Percentiles rank a stretch among this genome's conserved stretches.
Evolutionary conservation across 805 yeast species (phyloP).

Genomic region (Metschnikowia henanensis): DNA sequence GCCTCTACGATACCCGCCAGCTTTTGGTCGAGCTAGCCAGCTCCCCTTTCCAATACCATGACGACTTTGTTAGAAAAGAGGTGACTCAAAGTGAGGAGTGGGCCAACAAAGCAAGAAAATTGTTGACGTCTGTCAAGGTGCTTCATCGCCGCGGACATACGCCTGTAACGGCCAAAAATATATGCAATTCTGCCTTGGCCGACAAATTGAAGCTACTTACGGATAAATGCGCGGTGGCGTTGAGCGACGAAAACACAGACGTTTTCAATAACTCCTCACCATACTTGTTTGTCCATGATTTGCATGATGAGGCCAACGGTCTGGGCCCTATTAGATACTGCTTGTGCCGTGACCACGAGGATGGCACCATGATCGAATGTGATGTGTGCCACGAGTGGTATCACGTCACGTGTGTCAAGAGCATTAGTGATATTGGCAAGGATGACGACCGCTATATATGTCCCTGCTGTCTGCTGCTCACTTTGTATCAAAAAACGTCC

Average conservation of each 20-base stretch:
- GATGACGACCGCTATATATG: conserved; percentile 19
- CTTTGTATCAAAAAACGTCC: conserved; percentile 3
- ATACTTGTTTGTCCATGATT: conserved; percentile 13
- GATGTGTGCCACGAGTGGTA: conserved; percentile 74
- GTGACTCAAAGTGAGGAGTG: conserved; percentile 25
- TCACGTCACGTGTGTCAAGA: conserved; percentile 54
- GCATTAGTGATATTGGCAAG: conserved; percentile 13
- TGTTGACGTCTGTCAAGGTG: conserved; percentile 15
- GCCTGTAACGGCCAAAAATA: conserved; percentile 12
- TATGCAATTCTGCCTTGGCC: conserved; percentile 21
- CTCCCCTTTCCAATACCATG: conserved; percentile 22
- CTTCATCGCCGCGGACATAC: conserved; percentile 12
- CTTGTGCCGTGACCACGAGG: conserved; percentile 60
- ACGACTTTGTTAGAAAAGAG: conserved; percentile 12
- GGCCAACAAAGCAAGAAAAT: conserved; percentile 20
- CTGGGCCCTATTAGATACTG: conserved; percentile 42
- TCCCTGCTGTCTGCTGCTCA: conserved; percentile 14
- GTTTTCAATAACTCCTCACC: conserved; percentile 27
- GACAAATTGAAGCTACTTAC: conserved; percentile 21
- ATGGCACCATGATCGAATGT: conserved; percentile 67
- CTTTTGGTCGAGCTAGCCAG: conserved; percentile 23
- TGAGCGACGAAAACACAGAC: conserved; percentile 27
- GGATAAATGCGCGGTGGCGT: conserved; percentile 25
- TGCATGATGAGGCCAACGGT: conserved; percentile 9
- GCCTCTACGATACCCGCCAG: conserved; percentile 26